A percentile compares a stretch with the other conserved stretches of the same genome.
Conservation (phyloP, 495 filamentous ascomycete genomes). For the Xylaria bambusicola region DNA sequence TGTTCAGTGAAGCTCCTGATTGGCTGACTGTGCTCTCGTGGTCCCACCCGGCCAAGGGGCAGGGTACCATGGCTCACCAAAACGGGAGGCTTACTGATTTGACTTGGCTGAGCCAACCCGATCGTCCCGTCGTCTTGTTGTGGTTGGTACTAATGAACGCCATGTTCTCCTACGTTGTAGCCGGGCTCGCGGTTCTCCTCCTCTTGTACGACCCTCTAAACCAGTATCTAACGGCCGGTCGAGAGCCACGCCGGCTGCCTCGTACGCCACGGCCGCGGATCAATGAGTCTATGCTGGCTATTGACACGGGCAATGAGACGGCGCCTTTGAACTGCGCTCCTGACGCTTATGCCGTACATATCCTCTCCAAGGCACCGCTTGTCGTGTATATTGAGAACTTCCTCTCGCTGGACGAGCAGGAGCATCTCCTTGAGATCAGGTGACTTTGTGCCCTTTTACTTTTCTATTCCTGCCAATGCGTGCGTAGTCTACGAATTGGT, state of each 20-base stretch:
- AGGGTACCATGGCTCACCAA: conserved; percentile 4
- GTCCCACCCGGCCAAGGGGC: background rate
- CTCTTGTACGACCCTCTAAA: conserved; percentile 29
- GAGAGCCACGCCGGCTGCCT: conserved; percentile 25
- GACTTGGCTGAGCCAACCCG: no score
- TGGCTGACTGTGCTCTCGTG: background rate
- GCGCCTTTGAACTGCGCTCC: conserved; percentile 29
- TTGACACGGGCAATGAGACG: conserved; percentile 37
- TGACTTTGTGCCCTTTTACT: conserved; percentile 16
- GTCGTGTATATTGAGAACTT: conserved; percentile 52
- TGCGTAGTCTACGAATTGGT: no score
- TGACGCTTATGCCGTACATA: conserved; percentile 40
- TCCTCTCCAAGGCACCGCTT: conserved; percentile 45
- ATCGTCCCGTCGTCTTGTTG: conserved; percentile 10
- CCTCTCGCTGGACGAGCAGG: conserved; percentile 35
- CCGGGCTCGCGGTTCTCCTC: conserved; percentile 27
- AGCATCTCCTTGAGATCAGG: conserved; percentile 49
- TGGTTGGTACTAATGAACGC: background rate
- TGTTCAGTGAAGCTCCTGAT: conserved; percentile 5
- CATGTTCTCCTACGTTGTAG: conserved; percentile 36
- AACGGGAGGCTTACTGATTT: background rate
- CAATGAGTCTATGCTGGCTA: conserved; percentile 44
- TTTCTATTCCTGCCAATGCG: no score
- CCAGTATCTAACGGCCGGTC: conserved; percentile 23
- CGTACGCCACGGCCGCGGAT: conserved; percentile 42